These are phyloP conservation scores for Theobroma grandiflorum DNA, from an alignment of 441 rosid genomes.

Conservation along the genomic window DNA sequence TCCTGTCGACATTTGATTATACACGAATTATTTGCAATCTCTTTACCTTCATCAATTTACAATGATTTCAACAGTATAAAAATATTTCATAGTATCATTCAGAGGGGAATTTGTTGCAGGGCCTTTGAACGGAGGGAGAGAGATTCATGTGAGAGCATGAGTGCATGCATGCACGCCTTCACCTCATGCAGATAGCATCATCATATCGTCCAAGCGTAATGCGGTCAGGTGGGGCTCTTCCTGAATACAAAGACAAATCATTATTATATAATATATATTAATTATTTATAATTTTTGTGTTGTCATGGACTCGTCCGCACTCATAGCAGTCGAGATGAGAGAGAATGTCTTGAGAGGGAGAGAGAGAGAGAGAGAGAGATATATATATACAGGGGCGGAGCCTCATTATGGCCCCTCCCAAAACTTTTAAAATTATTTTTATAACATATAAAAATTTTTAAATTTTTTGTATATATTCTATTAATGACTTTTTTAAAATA, in stretches of 20 bases:
- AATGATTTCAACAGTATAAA: too few relatives aligned
- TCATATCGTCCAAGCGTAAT: constrained; percentile 26
- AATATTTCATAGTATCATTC: neutral
- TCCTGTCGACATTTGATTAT: neutral
- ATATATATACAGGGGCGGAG: too few relatives aligned
- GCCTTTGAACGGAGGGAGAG: neutral
- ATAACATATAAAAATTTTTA: too few relatives aligned
- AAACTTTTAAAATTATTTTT: too few relatives aligned
- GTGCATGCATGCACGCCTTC: constrained; percentile 48
- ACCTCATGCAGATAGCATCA: constrained; percentile 51
- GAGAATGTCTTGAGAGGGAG: neutral
- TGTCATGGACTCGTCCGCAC: neutral
- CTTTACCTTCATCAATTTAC: too few relatives aligned
- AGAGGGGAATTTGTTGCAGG: neutral
- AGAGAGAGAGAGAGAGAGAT: too few relatives aligned
- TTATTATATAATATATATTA: constrained; percentile 16
- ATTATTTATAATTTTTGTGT: neutral
- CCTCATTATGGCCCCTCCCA: too few relatives aligned
- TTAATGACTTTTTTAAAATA: too few relatives aligned
- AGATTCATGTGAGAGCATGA: constrained; percentile 35
- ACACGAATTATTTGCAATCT: neutral
- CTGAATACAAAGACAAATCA: constrained; percentile 11
- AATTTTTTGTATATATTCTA: too few relatives aligned
- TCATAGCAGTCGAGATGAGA: neutral
- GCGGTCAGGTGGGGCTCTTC: constrained; percentile 11